A percentile compares a stretch with the other conserved stretches of the same genome.
Conservation (phyloP, 1,284 basidiomycete species). For the Cystobasidiaceae sp. region DNA sequence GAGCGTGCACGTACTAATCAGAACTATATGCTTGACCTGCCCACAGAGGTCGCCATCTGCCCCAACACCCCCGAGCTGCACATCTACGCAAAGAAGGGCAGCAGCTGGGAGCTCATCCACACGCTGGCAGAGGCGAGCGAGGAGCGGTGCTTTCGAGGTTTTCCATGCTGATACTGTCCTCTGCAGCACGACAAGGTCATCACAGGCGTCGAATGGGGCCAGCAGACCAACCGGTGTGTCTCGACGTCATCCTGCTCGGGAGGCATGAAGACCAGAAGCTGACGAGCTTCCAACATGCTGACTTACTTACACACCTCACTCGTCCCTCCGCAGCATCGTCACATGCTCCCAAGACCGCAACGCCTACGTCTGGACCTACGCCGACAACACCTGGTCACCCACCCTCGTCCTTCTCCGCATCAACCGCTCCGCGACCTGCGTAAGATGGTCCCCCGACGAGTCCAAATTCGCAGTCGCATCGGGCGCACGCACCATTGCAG, state of each 20-base stretch:
- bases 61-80: slow-evolving; percentile 85
- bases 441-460: slow-evolving; percentile 94
- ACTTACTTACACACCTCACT: too few species aligned
- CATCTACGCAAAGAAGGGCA: slow-evolving; percentile 66
- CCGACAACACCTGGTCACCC: slow-evolving; percentile 87
- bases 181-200: slow-evolving; percentile 99
- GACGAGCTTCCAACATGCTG: too few species aligned
- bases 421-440: slow-evolving; percentile 91
- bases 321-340: slow-evolving; percentile 69
- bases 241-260: too few species aligned
- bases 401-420: slow-evolving; percentile 92
- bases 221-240: slow-evolving; percentile 71
- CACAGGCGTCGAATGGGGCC: slow-evolving; percentile 98
- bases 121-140: slow-evolving; percentile 73
- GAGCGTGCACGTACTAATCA: too few species aligned
- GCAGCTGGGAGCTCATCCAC: slow-evolving; percentile 68
- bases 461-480: slow-evolving; percentile 99
- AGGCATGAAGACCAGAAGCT: too few species aligned
- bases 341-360: slow-evolving; percentile 98
- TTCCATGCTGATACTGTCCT: too few species aligned
- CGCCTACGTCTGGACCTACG: slow-evolving; percentile 91
- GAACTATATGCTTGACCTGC: too few species aligned
- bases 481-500: slow-evolving; percentile 87
- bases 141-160: too few species aligned
- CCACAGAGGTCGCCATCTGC: slow-evolving; percentile 87